Evolutionary conservation across 1,139 yeast species (phyloP), one percentile per base, ranked within the genome.

Genomic region (Sugiyamaella novakii): DNA sequence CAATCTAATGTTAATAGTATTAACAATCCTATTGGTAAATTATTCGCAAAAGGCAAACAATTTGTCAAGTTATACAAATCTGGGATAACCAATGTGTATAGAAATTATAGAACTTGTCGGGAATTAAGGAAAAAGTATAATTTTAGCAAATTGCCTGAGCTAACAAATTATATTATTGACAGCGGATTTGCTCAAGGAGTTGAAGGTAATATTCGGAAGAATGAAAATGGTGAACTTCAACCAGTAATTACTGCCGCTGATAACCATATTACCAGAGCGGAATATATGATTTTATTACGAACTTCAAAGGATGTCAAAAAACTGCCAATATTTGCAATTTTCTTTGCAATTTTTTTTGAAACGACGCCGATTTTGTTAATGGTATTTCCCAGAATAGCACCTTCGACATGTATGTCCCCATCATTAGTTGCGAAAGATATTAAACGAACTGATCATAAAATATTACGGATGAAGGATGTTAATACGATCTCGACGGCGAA

Each of bases 321-420:
- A 61, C 68, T 86, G 17, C 94, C 94, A 2, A 21, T 75, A 11
- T 86, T 86, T 68, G 85, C 78, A 0, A 51, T 81, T 1, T 62
- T 84, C 0, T 76, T 83, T 52, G 63, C 79, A 17, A 60, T 84
- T 0, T 80, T 81, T 57, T 79, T 81, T 59, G 95, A 86, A 59
- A 59, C 70, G 44, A 83, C 91, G 0, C 86, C 92, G 0, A 39
- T 81, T 0, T 51, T 85, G 2, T 79, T 87, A 54, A 75, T 75
- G 51, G 56, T 72, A 1, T 66, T 84, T 46, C 94, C 94, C 0
- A 77, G 76, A 49, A 61, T 85, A 11, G 76, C 87, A 1, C 94
- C 94, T 0, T 75, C 77, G 56, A 84, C 92, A 0, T 86, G 94
- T 65, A 70, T 79, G 3, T 68, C 81, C 42, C 88, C 88, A 0